These are phyloP conservation scores for Talaromyces funiculosus DNA, from an alignment of 2,329 filamentous ascomycete species.

Conservation along the genomic window DNA sequence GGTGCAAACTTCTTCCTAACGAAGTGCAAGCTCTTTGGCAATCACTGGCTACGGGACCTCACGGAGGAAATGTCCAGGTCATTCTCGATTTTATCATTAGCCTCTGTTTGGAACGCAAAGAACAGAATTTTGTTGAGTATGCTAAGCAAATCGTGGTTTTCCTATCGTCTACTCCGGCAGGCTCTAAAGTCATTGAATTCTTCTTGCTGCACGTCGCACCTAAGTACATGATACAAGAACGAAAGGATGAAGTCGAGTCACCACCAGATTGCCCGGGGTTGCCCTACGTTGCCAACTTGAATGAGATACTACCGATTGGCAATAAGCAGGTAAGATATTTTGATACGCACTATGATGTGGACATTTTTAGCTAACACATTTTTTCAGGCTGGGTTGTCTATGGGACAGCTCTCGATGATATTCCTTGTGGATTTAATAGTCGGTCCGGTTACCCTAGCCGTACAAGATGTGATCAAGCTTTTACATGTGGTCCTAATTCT, in stretches of 20 bases:
- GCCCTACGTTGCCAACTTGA: conserved; percentile 84
- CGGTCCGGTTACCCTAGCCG: conserved; percentile 72
- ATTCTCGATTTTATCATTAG: conserved; percentile 95
- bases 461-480: conserved; percentile 76
- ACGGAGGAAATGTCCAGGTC: conserved; percentile 88
- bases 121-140: conserved; percentile 97
- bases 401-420: conserved; percentile 89
- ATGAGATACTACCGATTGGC: conserved; percentile 71
- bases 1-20: conserved; percentile 80
- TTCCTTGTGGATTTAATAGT: conserved; percentile 95
- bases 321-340: conserved; percentile 65
- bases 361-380: conserved; percentile 7
- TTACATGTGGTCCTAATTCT: conserved; percentile 88
- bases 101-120: conserved; percentile 83
- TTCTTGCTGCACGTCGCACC: conserved; percentile 84
- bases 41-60: conserved; percentile 84
- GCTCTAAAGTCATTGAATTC: conserved; percentile 90
- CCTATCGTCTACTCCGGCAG: conserved; percentile 75
- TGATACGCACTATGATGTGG: background rate
- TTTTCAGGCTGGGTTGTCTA: conserved; percentile 67
- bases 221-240: conserved; percentile 92
- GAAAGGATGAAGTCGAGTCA: conserved; percentile 62
- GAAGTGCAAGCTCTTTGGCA: conserved; percentile 98
- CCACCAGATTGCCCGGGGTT: conserved; percentile 66
- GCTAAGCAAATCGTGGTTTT: conserved; percentile 98